Evolutionary conservation across 208 protist species (phyloP).

Genomic region (Wallacemonas collosoma): DNA sequence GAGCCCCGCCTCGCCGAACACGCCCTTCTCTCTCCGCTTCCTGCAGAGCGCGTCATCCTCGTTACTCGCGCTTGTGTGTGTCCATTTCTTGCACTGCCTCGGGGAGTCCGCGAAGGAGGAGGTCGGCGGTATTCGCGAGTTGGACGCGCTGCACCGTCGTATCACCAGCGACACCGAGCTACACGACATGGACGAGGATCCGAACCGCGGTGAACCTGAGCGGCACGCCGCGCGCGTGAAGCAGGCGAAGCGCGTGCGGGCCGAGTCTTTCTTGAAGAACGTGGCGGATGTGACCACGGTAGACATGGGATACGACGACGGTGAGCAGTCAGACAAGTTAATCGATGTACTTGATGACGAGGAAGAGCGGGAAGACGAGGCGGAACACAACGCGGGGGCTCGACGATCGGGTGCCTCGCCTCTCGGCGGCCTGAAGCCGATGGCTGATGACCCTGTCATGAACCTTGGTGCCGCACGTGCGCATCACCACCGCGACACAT

Average conservation of each 20-base stretch:
- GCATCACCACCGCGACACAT: neutral
- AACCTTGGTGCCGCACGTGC: constrained; percentile 9
- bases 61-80: constrained; percentile 20
- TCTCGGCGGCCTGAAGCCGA: constrained; percentile 6
- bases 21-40: constrained; percentile 9
- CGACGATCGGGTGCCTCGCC: neutral
- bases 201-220: no score
- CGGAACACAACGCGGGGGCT: neutral
- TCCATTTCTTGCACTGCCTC: constrained; percentile 23
- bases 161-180: neutral
- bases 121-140: constrained; percentile 22
- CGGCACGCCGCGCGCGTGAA: no score
- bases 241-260: neutral
- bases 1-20: neutral
- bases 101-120: constrained; percentile 18
- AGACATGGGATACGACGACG: constrained; percentile 7
- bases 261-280: neutral
- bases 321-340: neutral
- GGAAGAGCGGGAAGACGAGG: neutral
- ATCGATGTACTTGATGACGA: neutral
- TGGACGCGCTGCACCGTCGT: constrained; percentile 6
- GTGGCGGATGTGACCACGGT: neutral
- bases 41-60: constrained; percentile 16
- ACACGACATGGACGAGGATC: no score
- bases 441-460: constrained; percentile 6